These are phyloP conservation scores for Miscanthus sacchariflorus DNA, from an alignment of 202 grass and related monocot species.

Conservation along the genomic window DNA sequence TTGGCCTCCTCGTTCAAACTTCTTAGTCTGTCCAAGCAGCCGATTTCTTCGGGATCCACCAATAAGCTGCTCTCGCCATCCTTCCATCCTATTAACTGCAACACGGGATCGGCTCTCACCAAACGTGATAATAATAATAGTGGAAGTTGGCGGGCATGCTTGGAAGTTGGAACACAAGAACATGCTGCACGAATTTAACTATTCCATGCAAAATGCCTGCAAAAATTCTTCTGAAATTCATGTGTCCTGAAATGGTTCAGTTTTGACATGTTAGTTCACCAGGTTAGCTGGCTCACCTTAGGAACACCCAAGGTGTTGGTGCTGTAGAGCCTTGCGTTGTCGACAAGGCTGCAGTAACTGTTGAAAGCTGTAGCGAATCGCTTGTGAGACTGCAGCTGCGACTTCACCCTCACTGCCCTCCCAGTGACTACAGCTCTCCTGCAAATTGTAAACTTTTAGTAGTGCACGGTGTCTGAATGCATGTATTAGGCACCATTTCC, in stretches of 20 bases:
- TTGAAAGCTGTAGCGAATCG: constrained; percentile 77
- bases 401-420: constrained; percentile 90
- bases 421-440: constrained; percentile 89
- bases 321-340: constrained; percentile 84
- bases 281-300: constrained; percentile 58
- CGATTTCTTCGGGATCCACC: constrained; percentile 70
- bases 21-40: constrained; percentile 62
- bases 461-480: not conserved
- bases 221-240: not conserved
- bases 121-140: not conserved
- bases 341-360: constrained; percentile 77
- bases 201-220: not conserved
- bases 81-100: constrained; percentile 89
- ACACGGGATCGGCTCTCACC: not conserved
- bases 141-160: not conserved
- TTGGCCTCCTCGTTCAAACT: constrained; percentile 76
- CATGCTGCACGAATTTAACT: not conserved
- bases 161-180: not conserved
- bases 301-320: constrained; percentile 73
- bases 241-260: not conserved
- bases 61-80: constrained; percentile 64
- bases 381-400: constrained; percentile 90
- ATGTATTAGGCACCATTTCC: not conserved
- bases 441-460: constrained; percentile 44
- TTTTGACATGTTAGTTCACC: not conserved